phyloP scores from a whole-genome alignment of 2,329 filamentous ascomycete genomes.

The Sporothrix euskadiensis region DNA sequence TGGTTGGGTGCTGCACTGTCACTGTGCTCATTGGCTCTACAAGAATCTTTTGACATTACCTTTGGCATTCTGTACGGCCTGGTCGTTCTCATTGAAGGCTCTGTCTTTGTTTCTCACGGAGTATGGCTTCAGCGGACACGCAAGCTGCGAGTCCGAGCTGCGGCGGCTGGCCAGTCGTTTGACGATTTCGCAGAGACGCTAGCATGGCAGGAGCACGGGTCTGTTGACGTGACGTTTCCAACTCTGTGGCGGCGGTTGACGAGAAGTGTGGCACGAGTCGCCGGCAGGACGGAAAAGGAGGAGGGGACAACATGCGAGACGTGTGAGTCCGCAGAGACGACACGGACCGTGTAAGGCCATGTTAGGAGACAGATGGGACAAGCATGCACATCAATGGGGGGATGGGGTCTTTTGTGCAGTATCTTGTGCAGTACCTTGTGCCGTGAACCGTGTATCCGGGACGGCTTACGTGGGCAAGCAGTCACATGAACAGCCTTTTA shows the following conservation, averaged over 20 bases:
- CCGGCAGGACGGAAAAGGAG: background rate
- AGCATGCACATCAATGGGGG: background rate
- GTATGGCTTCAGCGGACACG: background rate
- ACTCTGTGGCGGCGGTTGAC: background rate
- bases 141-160: background rate
- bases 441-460: background rate
- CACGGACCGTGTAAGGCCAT: background rate
- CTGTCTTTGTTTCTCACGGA: background rate
- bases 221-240: background rate
- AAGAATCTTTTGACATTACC: background rate
- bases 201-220: background rate
- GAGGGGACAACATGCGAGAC: background rate
- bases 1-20: background rate
- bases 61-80: constrained; percentile 3
- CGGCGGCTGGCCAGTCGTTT: background rate
- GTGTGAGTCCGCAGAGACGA: background rate
- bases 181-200: background rate
- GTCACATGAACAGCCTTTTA: background rate
- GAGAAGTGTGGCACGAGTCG: background rate
- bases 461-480: background rate
- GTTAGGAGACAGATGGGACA: background rate
- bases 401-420: background rate
- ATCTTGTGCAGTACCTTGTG: background rate
- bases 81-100: background rate
- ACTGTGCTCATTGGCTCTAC: background rate